Percentiles rank a stretch among this genome's conserved stretches.
Evolutionary conservation across 176 grass and related monocot genomes (phyloP).

Genomic region (Areca catechu): DNA sequence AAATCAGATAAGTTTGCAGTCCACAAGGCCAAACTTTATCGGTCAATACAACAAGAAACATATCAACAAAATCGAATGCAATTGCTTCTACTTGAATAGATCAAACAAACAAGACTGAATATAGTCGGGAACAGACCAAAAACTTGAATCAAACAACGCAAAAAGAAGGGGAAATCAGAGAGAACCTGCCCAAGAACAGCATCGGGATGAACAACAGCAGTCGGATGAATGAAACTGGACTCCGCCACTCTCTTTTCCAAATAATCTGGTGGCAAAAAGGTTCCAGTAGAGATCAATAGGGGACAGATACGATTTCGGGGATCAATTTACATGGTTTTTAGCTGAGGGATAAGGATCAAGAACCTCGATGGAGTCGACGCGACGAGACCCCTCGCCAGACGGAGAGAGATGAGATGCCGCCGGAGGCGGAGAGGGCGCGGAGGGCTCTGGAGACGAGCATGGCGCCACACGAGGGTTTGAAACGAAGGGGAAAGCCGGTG

Average conservation of each 20-base stretch:
- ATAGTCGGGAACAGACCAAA: background rate
- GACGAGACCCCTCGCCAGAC: conserved; percentile 7
- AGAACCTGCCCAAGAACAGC: conserved; percentile 67
- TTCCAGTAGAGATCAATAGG: background rate
- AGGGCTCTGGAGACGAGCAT: conserved; percentile 30
- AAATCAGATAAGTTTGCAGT: no score
- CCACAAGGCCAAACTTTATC: no score
- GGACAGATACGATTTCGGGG: background rate
- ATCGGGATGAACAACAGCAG: conserved; percentile 58
- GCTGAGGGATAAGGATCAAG: no score
- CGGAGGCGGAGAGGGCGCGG: background rate
- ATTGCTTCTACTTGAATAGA: background rate
- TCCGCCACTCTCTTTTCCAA: conserved; percentile 4
- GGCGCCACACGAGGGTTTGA: background rate
- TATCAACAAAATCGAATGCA: no score
- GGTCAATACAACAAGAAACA: no score
- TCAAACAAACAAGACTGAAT: background rate
- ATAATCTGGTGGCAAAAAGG: conserved; percentile 6
- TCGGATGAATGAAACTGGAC: conserved; percentile 19
- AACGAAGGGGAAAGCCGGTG: background rate
- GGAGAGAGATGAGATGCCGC: conserved; percentile 2
- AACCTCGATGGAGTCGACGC: conserved; percentile 44
- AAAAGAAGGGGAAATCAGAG: background rate
- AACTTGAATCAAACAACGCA: background rate
- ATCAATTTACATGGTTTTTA: background rate